A percentile compares a stretch with the other conserved stretches of the same genome.
phyloP scores from a whole-genome alignment of 2,329 filamentous ascomycete species.

The Chaetomiaceae sp. region DNA sequence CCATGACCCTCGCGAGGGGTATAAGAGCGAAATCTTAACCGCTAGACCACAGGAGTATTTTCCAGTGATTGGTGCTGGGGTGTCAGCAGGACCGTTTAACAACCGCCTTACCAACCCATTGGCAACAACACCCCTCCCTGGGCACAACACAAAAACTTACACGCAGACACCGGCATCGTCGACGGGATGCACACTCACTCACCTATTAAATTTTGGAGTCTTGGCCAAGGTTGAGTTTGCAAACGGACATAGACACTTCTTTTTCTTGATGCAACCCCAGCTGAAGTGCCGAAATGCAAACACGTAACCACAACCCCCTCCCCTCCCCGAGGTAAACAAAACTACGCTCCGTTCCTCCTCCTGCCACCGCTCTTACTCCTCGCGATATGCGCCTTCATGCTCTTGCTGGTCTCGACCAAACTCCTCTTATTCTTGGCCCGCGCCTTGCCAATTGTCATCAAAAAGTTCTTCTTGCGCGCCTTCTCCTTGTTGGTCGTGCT shows the following conservation, averaged over 20 bases:
- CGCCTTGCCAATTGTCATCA: slow-evolving; percentile 97
- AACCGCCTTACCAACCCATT: background rate
- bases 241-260: no score
- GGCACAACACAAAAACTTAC: no score
- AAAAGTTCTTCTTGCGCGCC: slow-evolving; percentile 92
- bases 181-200: no score
- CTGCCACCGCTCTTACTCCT: slow-evolving; percentile 79
- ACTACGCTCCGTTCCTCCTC: slow-evolving; percentile 57
- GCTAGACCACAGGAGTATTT: slow-evolving; percentile 22
- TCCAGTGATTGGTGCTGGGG: slow-evolving; percentile 12
- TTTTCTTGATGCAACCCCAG: no score
- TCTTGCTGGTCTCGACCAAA: slow-evolving; percentile 76
- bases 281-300: no score
- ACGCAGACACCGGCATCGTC: no score
- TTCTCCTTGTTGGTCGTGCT: slow-evolving; percentile 98
- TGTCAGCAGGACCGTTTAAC: background rate
- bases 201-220: no score
- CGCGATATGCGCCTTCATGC: slow-evolving; percentile 75
- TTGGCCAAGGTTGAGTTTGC: no score
- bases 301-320: no score
- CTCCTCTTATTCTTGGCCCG: slow-evolving; percentile 94
- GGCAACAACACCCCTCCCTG: no score
- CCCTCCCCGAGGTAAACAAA: background rate
- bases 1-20: slow-evolving; percentile 17
- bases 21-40: slow-evolving; percentile 24